Evolutionary conservation across 1,284 basidiomycete species (phyloP), one percentile per base, ranked within the genome.

Genomic region (Trametes sp.): DNA sequence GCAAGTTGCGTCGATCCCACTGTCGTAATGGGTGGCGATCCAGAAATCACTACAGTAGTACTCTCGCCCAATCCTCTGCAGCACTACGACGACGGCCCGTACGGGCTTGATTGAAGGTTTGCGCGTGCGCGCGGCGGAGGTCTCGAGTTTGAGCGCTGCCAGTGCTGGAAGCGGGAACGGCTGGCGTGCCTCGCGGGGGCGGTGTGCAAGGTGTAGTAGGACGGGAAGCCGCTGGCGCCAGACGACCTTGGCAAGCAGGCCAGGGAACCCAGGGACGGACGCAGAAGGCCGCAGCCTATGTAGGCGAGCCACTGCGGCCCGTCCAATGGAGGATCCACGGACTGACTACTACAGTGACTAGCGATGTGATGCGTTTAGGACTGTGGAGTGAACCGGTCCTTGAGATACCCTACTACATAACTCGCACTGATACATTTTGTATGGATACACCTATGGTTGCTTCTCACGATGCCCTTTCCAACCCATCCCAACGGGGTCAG

Each of bases 371-470:
- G n/a, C n/a, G n/a, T n/a, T n/a, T n/a, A n/a, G n/a, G n/a, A n/a
- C n/a, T n/a, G n/a, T n/a, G n/a, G n/a, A n/a, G n/a, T n/a, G n/a
- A n/a, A n/a, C 44, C 4, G 6, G 13, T 41, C 16, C 7, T 10
- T 19, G 4, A 23, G 23, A 36, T 29, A 48, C 29, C 55, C 6
- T 31, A n/a, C 9, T 28, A n/a, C n/a, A n/a, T n/a, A 29, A 23
- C 41, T n/a, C 35, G 35, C 55, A 36, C 41, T 42, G 38, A 53
- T 59, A 56, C 57, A 51, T 45, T 29, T 31, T 33, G 29, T 64
- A 64, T 45, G 49, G 48, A 57, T 65, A 65, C 63, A 62, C 10
- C 41, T 31, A 36, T 38, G 35, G n/a, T 44, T 31, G 21, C 28
- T 58, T 45, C 53, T 45, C 46, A 21, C 35, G 21, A 24, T 38